Conservation (phyloP, 176 grass and related monocot genomes). For the Coix lacrymajobi region DNA sequence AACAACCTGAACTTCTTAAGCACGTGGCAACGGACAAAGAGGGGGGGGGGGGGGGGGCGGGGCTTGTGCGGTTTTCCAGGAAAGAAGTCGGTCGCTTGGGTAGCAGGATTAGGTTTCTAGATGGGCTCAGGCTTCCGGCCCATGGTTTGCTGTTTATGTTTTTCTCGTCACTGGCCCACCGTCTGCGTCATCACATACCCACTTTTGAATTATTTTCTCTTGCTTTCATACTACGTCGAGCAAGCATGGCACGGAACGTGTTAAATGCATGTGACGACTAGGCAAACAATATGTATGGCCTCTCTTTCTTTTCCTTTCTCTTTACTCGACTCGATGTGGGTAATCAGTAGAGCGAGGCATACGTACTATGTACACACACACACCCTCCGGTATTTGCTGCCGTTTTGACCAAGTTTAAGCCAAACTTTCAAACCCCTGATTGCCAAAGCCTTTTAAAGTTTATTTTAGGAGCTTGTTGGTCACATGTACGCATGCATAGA, state of each 20-base stretch:
- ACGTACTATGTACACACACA: too few relatives aligned
- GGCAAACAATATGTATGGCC: neutral
- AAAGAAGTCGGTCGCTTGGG: neutral
- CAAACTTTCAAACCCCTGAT: neutral
- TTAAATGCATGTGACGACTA: neutral
- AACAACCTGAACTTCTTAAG: neutral
- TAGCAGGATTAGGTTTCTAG: neutral
- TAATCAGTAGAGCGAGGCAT: neutral
- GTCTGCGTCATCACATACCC: neutral
- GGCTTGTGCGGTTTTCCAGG: neutral
- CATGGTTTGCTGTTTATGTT: neutral
- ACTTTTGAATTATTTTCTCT: neutral
- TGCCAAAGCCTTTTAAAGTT: neutral
- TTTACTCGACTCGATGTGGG: neutral
- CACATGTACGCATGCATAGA: too few relatives aligned
- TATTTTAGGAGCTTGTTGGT: neutral
- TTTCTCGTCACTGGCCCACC: neutral
- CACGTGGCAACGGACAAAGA: neutral
- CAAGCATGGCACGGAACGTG: neutral
- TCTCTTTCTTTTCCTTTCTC: neutral
- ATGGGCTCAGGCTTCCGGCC: neutral
- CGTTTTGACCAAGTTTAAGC: neutral
- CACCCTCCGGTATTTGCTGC: neutral
- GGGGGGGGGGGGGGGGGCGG: too few relatives aligned
- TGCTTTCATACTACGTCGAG: neutral